Base-by-base conservation (phyloP, 2,329 filamentous ascomycete genomes). In the Pestalotiopsis sp. region DNA sequence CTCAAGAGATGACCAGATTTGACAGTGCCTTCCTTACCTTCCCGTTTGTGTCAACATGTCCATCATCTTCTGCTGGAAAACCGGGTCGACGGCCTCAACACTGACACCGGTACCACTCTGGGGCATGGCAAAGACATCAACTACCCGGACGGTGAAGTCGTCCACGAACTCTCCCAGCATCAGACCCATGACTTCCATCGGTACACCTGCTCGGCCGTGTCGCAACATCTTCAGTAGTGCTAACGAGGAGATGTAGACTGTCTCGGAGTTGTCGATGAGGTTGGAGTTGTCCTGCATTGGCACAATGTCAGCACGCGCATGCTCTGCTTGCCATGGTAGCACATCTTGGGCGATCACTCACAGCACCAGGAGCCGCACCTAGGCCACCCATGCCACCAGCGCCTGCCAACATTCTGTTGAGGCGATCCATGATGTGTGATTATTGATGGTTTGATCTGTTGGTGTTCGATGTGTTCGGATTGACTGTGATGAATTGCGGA, bases 31-130 rank as follows among this genome's bases (percentile, higher is more conserved):
- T 64, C 59, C 89, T 76, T 85, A 97, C 94, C 96, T 89, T 84
- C 96, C 96, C 69, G 96, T 99, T 86, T 99, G 96, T 78, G 93
- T 89, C 80, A 99, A 86, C 96, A 99, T 98, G 81, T 99, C 96
- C 96, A 99, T 99, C 96, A 99, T 99, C 88, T 98, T 99, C 78
- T 94, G 98, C 85, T 99, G 96, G 82, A 99, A 99, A 41, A 99
- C 96, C 11, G 95, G 94, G 80, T 99, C 96, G 72, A 99, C 96
- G 65, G 96, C 97, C 83, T 99, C 96, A 77, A 99, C 96, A 82
- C 94, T 97, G 75, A 99, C 96, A 75, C 96, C 96, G 1, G 96
- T 99, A 83, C 96, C 96, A 76, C 95, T 98, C 81, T 99, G 96
- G 23, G 96, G 96, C 96, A 99, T 99, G 70, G 96, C 96, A 82